Conservation (phyloP, 768 basidiomycete species). For the Naganishia antarctica region DNA sequence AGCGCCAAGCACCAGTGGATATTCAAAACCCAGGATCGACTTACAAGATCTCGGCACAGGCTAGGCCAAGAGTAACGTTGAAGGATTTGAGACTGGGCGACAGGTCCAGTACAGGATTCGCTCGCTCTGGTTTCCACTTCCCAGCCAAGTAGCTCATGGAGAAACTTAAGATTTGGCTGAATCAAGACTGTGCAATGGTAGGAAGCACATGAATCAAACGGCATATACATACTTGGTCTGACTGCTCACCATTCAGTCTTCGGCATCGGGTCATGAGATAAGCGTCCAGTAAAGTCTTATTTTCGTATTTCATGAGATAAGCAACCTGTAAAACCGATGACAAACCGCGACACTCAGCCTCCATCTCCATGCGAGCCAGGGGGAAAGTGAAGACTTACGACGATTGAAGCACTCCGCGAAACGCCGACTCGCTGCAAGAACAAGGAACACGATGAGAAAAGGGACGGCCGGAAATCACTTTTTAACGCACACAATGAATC, state of each 20-base stretch:
- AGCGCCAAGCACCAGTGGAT: not conserved
- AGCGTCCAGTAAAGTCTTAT: constrained; percentile 79
- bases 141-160: constrained; percentile 93
- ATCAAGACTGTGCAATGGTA: constrained; percentile 61
- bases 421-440: constrained; percentile 75
- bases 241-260: constrained; percentile 58
- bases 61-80: constrained; percentile 44
- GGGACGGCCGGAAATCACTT: not conserved
- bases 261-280: constrained; percentile 89
- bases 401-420: constrained; percentile 85
- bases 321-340: constrained; percentile 54
- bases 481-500: constrained; percentile 68
- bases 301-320: constrained; percentile 90
- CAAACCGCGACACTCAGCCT: not conserved
- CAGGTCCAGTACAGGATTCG: constrained; percentile 3
- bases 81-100: constrained; percentile 29
- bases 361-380: not conserved
- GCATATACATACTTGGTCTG: not conserved
- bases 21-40: constrained; percentile 16
- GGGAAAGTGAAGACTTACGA: constrained; percentile 54
- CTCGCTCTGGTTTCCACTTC: constrained; percentile 65
- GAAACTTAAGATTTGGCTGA: constrained; percentile 90
- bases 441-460: not conserved
- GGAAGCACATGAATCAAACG: not conserved
- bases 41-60: constrained; percentile 47